phyloP scores from a whole-genome alignment of 2,329 filamentous ascomycete species.

The Curvularia eragrostidis region DNA sequence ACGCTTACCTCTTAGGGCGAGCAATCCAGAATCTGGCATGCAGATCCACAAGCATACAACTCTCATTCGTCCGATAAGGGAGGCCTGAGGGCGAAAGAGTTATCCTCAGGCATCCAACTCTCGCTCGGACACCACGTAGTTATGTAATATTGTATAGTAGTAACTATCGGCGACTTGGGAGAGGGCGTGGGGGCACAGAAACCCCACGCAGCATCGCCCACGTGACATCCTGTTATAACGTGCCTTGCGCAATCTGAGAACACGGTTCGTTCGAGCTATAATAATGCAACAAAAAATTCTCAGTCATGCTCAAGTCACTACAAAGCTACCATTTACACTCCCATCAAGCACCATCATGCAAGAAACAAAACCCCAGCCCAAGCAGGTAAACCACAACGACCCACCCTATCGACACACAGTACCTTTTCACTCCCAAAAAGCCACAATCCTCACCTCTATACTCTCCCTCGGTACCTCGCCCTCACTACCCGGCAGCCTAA shows the following conservation, averaged over 20 bases:
- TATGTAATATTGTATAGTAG: no score
- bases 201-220: background rate
- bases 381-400: background rate
- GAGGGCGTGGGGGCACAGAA: no score
- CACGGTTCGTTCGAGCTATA: background rate
- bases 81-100: no score
- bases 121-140: no score
- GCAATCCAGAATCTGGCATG: no score
- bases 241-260: background rate
- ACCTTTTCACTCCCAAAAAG: constrained; percentile 23
- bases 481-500: constrained; percentile 23
- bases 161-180: no score
- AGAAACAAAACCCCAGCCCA: background rate
- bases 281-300: background rate
- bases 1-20: no score
- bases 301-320: background rate
- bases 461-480: constrained; percentile 30
- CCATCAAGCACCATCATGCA: background rate
- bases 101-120: no score
- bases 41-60: no score
- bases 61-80: no score
- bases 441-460: constrained; percentile 34
- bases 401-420: background rate
- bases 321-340: background rate
- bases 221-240: background rate